Base-by-base conservation (phyloP, 2,329 filamentous ascomycete species). In the Thielaviopsis musarum region DNA sequence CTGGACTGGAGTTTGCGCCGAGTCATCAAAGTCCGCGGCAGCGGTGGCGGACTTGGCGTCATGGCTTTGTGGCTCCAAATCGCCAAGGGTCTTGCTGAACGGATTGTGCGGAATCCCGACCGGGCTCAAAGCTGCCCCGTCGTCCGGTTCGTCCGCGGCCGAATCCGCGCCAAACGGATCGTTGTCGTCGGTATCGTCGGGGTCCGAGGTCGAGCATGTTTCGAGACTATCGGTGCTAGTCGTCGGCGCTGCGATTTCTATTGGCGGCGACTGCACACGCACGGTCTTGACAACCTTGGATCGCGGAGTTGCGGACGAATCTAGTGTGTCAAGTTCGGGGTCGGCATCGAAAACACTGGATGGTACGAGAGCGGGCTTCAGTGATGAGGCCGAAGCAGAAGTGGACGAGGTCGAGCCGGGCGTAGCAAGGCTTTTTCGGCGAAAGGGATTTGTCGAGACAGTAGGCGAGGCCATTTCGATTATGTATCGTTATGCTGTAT, bases 251-350 rank as follows among this genome's bases (percentile, higher is more conserved):
- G 30, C 30, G 30, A 34, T 10, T 34, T 34, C 9, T 34, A 34
- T 34, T 34, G 80, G 81, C 57, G 82, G 82, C 51, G 81, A 83
- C 66, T 83, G 76, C 9, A 85, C 78, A 66, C 83, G 80, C 62
- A 87, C 84, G 66, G 80, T 85, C 71, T 86, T 85, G 61, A 79
- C 75, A 48, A 80, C 73, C 73, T 78, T 87, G 49, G 69, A 52
- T 24, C 28, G 51, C 26, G 52, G 56, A 34, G 59, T 55, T 26
- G 56, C 41, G 52, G 30, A 30, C 15, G 56, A 56, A 54, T 52
- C 59, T 21, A 55, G 49, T 5, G 54, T 54, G 21, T 60, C 59
- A 22, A 48, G 48, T 34, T 60, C 56, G 41, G 58, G 58, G 55
- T 34, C 30, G 30, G 30, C 30, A 34, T 58, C 58, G 52, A 55